A percentile compares a stretch with the other conserved stretches of the same genome.
Evolutionary conservation across 257 asterid genomes (phyloP).

Genomic region (Voacanga thouarsii): DNA sequence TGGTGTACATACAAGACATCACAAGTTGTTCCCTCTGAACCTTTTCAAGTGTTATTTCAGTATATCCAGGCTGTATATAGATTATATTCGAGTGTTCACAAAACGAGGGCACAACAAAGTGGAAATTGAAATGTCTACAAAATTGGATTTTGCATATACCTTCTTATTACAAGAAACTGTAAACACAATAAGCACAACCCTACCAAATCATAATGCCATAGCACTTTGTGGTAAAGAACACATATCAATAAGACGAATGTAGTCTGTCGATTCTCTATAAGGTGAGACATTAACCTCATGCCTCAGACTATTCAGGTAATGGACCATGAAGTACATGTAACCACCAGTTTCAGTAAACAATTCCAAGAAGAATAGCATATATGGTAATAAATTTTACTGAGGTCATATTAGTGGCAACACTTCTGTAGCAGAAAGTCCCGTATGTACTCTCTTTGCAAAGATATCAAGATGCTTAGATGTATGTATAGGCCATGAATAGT

Average conservation of each 20-base stretch:
- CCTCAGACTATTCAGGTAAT: too few species aligned
- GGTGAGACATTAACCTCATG: too few species aligned
- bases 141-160: background rate
- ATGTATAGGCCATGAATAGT: background rate
- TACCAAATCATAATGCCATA: background rate
- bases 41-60: background rate
- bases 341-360: background rate
- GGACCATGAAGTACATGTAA: too few species aligned
- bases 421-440: background rate
- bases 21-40: background rate
- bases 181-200: background rate
- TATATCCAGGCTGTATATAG: background rate
- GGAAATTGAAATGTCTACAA: background rate
- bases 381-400: too few species aligned
- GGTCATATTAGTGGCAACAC: background rate
- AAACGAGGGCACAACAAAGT: background rate
- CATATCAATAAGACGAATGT: background rate
- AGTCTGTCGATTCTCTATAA: too few species aligned
- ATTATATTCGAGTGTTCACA: background rate
- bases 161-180: background rate
- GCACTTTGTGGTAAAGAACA: background rate
- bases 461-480: background rate
- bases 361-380: too few species aligned
- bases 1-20: background rate
- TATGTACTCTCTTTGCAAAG: background rate